Percentiles rank a stretch among this genome's conserved stretches.
Evolutionary conservation across 768 basidiomycete species (phyloP).

Genomic region (Lentinula boryana): DNA sequence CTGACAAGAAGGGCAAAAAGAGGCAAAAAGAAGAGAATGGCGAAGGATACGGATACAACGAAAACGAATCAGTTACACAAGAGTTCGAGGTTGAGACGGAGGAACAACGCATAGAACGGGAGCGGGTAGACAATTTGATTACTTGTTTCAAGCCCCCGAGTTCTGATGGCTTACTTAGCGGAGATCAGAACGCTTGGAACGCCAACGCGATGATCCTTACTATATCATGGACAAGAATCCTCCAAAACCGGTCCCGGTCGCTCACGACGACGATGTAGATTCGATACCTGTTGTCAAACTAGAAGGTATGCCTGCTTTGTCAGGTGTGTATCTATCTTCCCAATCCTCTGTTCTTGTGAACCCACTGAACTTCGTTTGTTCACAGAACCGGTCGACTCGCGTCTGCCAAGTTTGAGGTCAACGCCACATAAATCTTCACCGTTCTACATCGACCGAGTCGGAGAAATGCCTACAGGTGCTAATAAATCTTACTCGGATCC

Average conservation of each 20-base stretch:
- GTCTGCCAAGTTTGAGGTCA: slow-evolving; percentile 39
- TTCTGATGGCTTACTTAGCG: slow-evolving; percentile 36
- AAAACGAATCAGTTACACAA: slow-evolving; percentile 23
- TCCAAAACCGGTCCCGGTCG: slow-evolving; percentile 19
- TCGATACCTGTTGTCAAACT: slow-evolving; percentile 87
- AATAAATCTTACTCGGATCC: slow-evolving; percentile 7
- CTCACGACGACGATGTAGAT: slow-evolving; percentile 61
- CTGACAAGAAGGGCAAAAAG: slow-evolving; percentile 22
- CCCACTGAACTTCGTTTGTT: background rate
- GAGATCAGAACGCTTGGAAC: slow-evolving; percentile 69
- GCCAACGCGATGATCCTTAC: slow-evolving; percentile 83
- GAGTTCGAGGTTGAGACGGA: slow-evolving; percentile 39
- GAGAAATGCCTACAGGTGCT: slow-evolving; percentile 80
- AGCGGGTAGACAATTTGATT: slow-evolving; percentile 44
- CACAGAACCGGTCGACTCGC: slow-evolving; percentile 25
- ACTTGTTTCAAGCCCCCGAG: background rate
- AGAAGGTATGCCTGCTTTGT: slow-evolving; percentile 58
- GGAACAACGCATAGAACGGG: slow-evolving; percentile 55
- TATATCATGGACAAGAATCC: slow-evolving; percentile 71
- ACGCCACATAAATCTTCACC: slow-evolving; percentile 32
- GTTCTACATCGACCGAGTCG: slow-evolving; percentile 67
- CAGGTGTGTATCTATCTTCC: slow-evolving; percentile 25
- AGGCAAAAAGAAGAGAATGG: slow-evolving; percentile 24
- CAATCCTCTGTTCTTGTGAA: background rate
- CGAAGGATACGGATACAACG: slow-evolving; percentile 9